Evolutionary conservation across 78 protist genomes (phyloP), one percentile per base, ranked within the genome.

Genomic region (Protostelium mycophagum): DNA sequence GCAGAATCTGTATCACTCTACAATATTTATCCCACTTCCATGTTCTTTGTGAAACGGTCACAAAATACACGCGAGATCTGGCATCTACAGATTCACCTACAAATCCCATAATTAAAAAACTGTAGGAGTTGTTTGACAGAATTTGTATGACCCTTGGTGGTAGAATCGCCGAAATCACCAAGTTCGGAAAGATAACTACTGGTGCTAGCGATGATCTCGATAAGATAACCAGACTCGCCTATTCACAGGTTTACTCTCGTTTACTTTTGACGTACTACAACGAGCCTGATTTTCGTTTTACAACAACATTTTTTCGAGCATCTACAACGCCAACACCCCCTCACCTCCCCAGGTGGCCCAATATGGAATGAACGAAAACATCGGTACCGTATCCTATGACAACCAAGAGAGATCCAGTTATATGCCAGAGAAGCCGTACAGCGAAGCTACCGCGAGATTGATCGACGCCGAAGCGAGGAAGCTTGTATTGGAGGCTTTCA

Each of bases 91-190:
- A n/a, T n/a, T n/a, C n/a, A n/a, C n/a, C n/a, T n/a, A n/a, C n/a
- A n/a, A n/a, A n/a, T n/a, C n/a, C n/a, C n/a, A n/a, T n/a, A n/a
- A n/a, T n/a, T n/a, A n/a, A n/a, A n/a, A n/a, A n/a, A n/a, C n/a
- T n/a, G n/a, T n/a, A n/a, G n/a, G 95, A 96, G 87, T 88, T 97
- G 37, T 90, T 86, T 84, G 91, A 96, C 85, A 91, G 90, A 90
- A 97, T 98, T 88, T 96, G 98, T 89, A 93, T 97, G 97, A 92
- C 96, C 25, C 94, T 98, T 1, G 99, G 99, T 35, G 98, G 98
- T 0, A 88, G 98, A 28, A 97, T 91, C 0, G 97, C 98, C 1
- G 99, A 97, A 84, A 89, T 88, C 73, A 31, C 94, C 28, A 37
- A 86, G 1, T 96, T 95, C 38, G 94, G 91, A 16, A 88, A 96